phyloP scores from a whole-genome alignment of 2,329 filamentous ascomycete genomes.

The Capronia epimyces region DNA sequence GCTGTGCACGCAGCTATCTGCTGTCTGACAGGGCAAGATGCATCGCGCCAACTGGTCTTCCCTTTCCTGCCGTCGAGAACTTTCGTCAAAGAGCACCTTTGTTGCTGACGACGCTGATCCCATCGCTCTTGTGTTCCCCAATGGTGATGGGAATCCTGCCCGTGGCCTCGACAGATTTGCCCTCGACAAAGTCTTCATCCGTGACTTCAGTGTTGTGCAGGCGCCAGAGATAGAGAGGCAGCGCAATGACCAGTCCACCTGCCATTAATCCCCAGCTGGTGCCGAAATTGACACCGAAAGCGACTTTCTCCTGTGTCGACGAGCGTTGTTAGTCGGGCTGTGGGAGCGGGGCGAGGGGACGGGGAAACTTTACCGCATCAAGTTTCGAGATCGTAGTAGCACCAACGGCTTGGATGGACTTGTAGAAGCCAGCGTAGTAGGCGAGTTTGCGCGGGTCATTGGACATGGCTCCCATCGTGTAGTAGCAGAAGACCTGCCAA shows the following conservation, averaged over 20 bases:
- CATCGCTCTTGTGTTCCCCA: not conserved
- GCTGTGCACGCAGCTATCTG: too few relatives aligned
- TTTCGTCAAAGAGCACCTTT: too few relatives aligned
- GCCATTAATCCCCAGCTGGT: slow-evolving; percentile 70
- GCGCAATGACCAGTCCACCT: slow-evolving; percentile 68
- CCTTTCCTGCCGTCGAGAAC: too few relatives aligned
- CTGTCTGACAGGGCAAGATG: too few relatives aligned
- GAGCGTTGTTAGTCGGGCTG: not conserved
- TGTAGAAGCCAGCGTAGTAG: slow-evolving; percentile 88
- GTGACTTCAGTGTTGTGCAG: slow-evolving; percentile 10
- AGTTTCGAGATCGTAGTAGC: slow-evolving; percentile 52
- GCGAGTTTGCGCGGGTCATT: slow-evolving; percentile 89
- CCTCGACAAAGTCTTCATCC: not conserved
- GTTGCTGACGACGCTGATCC: not conserved
- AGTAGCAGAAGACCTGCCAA: slow-evolving; percentile 87
- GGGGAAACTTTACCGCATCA: slow-evolving; percentile 34
- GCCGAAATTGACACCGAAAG: slow-evolving; percentile 68
- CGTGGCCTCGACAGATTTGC: not conserved
- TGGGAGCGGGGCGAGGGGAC: not conserved
- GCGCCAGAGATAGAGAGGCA: slow-evolving; percentile 52
- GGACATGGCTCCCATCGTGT: slow-evolving; percentile 86
- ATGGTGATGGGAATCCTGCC: not conserved
- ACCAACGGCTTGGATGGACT: slow-evolving; percentile 83
- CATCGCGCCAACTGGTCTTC: too few relatives aligned
- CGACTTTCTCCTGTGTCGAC: slow-evolving; percentile 36